Conservation (phyloP, 192 early-diverging fungal species). For the Helicostylum pulchrum region DNA sequence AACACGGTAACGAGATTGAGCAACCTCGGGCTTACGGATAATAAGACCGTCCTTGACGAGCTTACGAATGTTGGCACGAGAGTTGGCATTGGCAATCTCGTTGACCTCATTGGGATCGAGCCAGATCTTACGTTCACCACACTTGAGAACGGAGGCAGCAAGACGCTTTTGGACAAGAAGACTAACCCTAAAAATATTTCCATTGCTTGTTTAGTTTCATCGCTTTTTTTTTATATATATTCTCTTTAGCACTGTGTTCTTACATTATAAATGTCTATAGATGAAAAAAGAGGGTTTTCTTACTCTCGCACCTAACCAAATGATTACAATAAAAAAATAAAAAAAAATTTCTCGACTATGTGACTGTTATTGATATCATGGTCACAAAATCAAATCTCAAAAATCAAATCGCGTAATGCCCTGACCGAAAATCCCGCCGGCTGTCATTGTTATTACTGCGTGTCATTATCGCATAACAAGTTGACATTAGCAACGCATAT, state of each 20-base stretch:
- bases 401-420: too few species aligned
- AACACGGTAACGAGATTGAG: constrained; percentile 91
- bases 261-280: neutral
- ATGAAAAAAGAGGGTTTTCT: too few species aligned
- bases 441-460: too few species aligned
- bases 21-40: constrained; percentile 87
- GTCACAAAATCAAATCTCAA: too few species aligned
- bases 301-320: too few species aligned
- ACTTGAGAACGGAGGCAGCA: constrained; percentile 94
- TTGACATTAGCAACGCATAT: too few species aligned
- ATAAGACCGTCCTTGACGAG: constrained; percentile 96
- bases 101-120: constrained; percentile 95
- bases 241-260: neutral
- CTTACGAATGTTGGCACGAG: constrained; percentile 97
- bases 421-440: too few species aligned
- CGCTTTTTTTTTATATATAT: neutral
- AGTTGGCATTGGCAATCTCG: constrained; percentile 97
- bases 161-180: constrained; percentile 91
- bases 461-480: too few species aligned
- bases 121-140: constrained; percentile 98
- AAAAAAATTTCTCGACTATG: too few species aligned
- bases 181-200: constrained; percentile 56
- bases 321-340: too few species aligned
- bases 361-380: too few species aligned
- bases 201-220: neutral